Conservation (phyloP, 2,329 filamentous ascomycete genomes). For the Talaromyces sp. region DNA sequence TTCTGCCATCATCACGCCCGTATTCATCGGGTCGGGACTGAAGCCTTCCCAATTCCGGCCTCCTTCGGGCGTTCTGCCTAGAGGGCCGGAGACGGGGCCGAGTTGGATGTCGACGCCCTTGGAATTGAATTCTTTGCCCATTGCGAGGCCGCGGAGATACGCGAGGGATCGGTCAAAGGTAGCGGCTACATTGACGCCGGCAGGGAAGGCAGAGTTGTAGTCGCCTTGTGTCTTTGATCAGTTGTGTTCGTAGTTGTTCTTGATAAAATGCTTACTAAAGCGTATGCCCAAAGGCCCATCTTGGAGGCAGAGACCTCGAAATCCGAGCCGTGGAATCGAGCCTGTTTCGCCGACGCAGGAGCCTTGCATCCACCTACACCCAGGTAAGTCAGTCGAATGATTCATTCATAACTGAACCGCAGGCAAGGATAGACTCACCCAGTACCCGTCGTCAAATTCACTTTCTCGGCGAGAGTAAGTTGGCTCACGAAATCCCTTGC, state of each 20-base stretch:
- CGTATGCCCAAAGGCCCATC: slow-evolving; percentile 80
- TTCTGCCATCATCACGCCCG: slow-evolving; percentile 67
- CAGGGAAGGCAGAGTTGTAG: slow-evolving; percentile 76
- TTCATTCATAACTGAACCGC: too few species aligned
- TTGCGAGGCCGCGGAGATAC: slow-evolving; percentile 63
- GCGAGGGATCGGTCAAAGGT: slow-evolving; percentile 74
- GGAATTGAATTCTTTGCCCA: slow-evolving; percentile 69
- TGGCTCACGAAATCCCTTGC: slow-evolving; percentile 77
- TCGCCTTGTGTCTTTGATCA: slow-evolving; percentile 51
- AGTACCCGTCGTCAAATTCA: slow-evolving; percentile 88
- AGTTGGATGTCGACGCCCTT: slow-evolving; percentile 74
- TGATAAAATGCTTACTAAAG: slow-evolving; percentile 44
- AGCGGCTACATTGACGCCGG: slow-evolving; percentile 72
- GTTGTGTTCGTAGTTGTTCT: not conserved
- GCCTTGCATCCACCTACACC: slow-evolving; percentile 60
- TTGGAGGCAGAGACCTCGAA: slow-evolving; percentile 74
- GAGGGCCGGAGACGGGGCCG: slow-evolving; percentile 71
- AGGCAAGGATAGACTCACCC: slow-evolving; percentile 55
- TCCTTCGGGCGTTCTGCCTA: slow-evolving; percentile 64
- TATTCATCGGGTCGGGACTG: slow-evolving; percentile 70
- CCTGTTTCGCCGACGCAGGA: slow-evolving; percentile 71
- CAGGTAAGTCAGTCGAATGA: not conserved
- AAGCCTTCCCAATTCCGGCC: slow-evolving; percentile 66
- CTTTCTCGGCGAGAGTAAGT: slow-evolving; percentile 81
- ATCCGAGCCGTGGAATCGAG: slow-evolving; percentile 51